Evolutionary conservation across 2,329 filamentous ascomycete species (phyloP).

Genomic region (Hymenoscyphus repandus): DNA sequence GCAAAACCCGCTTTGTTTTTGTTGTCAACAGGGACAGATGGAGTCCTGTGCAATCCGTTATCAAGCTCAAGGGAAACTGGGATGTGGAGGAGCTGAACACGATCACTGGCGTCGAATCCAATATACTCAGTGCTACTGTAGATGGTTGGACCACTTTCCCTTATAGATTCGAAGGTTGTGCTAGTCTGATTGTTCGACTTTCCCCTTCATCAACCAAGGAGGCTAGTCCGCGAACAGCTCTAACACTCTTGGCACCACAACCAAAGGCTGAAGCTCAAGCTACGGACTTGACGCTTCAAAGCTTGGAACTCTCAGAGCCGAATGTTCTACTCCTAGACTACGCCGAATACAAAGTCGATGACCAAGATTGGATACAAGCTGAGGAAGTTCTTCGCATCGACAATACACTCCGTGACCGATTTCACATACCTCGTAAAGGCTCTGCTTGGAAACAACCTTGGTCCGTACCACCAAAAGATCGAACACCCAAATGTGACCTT

Average conservation of each 20-base stretch:
- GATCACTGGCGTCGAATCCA: constrained; percentile 20
- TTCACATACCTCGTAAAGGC: constrained; percentile 26
- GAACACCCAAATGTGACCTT: constrained; percentile 18
- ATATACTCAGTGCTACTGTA: constrained; percentile 2
- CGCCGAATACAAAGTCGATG: constrained; percentile 25
- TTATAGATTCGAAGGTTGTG: constrained; percentile 29
- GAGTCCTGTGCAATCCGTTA: constrained; percentile 15
- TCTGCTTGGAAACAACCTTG: constrained; percentile 29
- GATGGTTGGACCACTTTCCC: constrained; percentile 24
- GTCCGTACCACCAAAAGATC: constrained; percentile 19
- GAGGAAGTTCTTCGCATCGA: constrained; percentile 29
- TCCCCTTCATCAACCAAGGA: constrained; percentile 5
- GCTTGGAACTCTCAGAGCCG: constrained; percentile 25
- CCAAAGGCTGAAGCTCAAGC: background rate
- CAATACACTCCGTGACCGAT: constrained; percentile 25
- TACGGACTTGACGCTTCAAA: constrained; percentile 7
- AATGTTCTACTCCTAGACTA: constrained; percentile 32
- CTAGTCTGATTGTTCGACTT: constrained; percentile 27
- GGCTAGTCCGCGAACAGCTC: background rate
- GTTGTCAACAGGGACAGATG: constrained; percentile 30
- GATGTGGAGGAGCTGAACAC: constrained; percentile 27
- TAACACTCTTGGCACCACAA: background rate
- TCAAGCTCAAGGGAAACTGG: constrained; percentile 27
- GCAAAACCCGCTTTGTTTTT: constrained; percentile 27
- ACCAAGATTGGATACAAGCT: constrained; percentile 17